A percentile compares a stretch with the other conserved stretches of the same genome.
Conservation (phyloP, 2,329 filamentous ascomycete species). For the Penicillium palitans region DNA sequence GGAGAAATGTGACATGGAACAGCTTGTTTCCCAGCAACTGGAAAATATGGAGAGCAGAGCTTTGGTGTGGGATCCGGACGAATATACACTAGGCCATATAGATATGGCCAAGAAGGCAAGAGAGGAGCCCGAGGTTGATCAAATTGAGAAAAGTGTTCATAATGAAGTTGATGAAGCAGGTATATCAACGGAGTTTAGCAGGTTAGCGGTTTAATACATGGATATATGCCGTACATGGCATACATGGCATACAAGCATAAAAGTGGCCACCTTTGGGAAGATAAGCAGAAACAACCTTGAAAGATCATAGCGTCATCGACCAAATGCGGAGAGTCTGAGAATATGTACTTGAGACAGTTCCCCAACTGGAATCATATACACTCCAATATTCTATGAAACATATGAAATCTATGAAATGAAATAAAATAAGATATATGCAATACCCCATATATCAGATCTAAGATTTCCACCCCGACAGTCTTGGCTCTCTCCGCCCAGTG, state of each 20-base stretch:
- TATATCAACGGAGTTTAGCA: neutral
- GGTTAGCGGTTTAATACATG: neutral
- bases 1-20: neutral
- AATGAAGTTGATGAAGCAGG: neutral
- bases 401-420: too few relatives aligned
- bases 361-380: too few relatives aligned
- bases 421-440: too few relatives aligned
- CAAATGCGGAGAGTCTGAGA: too few relatives aligned
- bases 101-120: neutral
- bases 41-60: neutral
- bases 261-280: too few relatives aligned
- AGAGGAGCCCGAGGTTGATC: neutral
- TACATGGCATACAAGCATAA: too few relatives aligned
- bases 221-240: too few relatives aligned
- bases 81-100: neutral
- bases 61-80: neutral
- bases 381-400: too few relatives aligned
- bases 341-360: too few relatives aligned
- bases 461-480: constrained; percentile 4
- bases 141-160: neutral
- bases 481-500: constrained; percentile 14
- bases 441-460: neutral
- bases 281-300: too few relatives aligned
- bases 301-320: too few relatives aligned
- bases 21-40: neutral